Conservation (phyloP, 768 basidiomycete genomes). For the Saitozyma sp. region DNA sequence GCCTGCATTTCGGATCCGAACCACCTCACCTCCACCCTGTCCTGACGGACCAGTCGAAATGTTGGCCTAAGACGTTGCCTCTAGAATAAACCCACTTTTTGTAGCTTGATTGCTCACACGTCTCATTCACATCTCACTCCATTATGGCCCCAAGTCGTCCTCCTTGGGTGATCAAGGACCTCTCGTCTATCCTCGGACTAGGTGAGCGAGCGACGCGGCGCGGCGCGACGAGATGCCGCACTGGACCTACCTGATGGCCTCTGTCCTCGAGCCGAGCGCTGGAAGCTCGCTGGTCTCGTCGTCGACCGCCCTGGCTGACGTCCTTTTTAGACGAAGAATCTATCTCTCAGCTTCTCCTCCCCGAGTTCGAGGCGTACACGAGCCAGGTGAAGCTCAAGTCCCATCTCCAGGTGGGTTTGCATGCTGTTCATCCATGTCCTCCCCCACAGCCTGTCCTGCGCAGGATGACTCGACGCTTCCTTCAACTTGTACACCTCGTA, state of each 20-base stretch:
- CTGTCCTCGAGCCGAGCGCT: not conserved
- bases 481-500: no score
- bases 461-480: not conserved
- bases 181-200: slow-evolving; percentile 25
- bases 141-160: slow-evolving; percentile 17
- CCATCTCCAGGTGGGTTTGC: slow-evolving; percentile 41
- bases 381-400: slow-evolving; percentile 28
- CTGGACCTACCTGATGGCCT: not conserved
- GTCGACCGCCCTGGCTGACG: not conserved
- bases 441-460: not conserved
- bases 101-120: not conserved
- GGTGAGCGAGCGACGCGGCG: slow-evolving; percentile 16
- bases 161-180: slow-evolving; percentile 32
- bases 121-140: not conserved
- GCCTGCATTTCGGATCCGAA: no score
- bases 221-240: not conserved
- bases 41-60: no score
- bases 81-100: no score
- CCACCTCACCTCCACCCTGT: no score
- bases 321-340: slow-evolving; percentile 35
- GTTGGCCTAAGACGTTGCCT: no score
- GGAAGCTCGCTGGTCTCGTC: slow-evolving; percentile 1
- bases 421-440: no score
- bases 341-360: slow-evolving; percentile 41
- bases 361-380: slow-evolving; percentile 41